Base-by-base conservation (phyloP, 108 stramenopile genomes). In the Chaetoceros tenuissimus region DNA sequence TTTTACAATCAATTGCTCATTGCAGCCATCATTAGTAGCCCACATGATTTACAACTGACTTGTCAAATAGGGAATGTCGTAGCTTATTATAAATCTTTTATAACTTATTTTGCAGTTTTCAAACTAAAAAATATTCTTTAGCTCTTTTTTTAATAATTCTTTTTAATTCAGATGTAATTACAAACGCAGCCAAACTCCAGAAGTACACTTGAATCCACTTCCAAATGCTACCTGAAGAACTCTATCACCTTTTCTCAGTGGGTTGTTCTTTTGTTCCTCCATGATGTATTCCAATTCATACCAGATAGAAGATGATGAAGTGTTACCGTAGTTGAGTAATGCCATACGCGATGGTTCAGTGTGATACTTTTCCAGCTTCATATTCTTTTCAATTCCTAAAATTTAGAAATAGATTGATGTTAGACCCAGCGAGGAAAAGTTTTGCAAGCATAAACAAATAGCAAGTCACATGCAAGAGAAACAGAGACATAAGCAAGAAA, bases 131-230 rank as follows among this genome's bases (percentile, higher is more conserved):
- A n/a, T n/a, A n/a, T n/a, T n/a, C n/a, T n/a, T n/a, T n/a, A n/a
- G n/a, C n/a, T n/a, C n/a, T n/a, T n/a, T n/a, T n/a, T n/a, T n/a
- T n/a, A n/a, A n/a, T n/a, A n/a, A n/a, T n/a, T n/a, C n/a, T n/a
- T n/a, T n/a, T n/a, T n/a, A n/a, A n/a, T n/a, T n/a, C n/a, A n/a
- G n/a, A n/a, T n/a, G n/a, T n/a, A n/a, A n/a, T 72, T 80, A 93
- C 53, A 93, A 66, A 68, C 89, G 89, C 46, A 98, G 69, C 98
- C 96, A 97, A 3, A 98, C 97, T 7, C 94, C 96, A 5, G 82
- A 88, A 19, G 95, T 98, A 80, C 96, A 97, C 77, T 98, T 98
- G 83, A 98, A 98, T 16, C 97, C 97, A 44, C 87, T 89, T 24
- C 97, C 97, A 75, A 98, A 98, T 1, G 97, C 97, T 19, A 98